Percentiles rank a stretch among this genome's conserved stretches.
Evolutionary conservation across 257 asterid genomes (phyloP).

Genomic region (Orobanche coerulescens): DNA sequence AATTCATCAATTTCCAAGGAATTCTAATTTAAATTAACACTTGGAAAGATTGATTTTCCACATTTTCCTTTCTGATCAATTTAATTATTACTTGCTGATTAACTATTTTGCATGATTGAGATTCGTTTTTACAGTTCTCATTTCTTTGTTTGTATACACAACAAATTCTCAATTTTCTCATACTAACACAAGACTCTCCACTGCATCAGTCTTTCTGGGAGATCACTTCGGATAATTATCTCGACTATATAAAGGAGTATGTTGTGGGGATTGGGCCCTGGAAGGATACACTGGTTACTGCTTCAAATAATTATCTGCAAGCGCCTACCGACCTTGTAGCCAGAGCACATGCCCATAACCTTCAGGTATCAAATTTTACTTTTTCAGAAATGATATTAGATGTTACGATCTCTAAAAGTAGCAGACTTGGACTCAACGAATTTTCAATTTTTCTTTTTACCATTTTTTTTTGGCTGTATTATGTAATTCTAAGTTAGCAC

Average conservation of each 20-base stretch:
- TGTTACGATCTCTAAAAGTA: not conserved
- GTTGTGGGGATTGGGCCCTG: slow-evolving; percentile 93
- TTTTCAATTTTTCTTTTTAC: no score
- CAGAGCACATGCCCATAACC: slow-evolving; percentile 82
- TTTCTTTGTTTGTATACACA: no score
- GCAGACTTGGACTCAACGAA: not conserved
- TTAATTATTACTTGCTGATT: no score
- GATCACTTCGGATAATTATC: slow-evolving; percentile 83
- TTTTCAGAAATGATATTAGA: not conserved
- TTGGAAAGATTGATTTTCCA: no score
- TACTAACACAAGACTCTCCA: slow-evolving; percentile 1
- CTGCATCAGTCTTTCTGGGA: slow-evolving; percentile 67
- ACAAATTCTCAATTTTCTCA: no score
- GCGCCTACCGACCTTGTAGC: slow-evolving; percentile 72
- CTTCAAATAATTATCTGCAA: slow-evolving; percentile 44
- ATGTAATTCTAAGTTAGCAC: not conserved
- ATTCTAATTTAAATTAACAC: no score
- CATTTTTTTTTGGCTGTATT: not conserved
- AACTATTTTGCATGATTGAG: no score
- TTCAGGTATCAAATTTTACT: slow-evolving; percentile 50
- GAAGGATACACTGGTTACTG: slow-evolving; percentile 68
- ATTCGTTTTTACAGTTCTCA: no score
- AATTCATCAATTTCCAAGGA: no score
- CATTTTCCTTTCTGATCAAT: no score
- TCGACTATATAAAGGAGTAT: slow-evolving; percentile 74